Evolutionary conservation across 768 basidiomycete genomes (phyloP), one percentile per base, ranked within the genome.

Genomic region (Suillus plorans): DNA sequence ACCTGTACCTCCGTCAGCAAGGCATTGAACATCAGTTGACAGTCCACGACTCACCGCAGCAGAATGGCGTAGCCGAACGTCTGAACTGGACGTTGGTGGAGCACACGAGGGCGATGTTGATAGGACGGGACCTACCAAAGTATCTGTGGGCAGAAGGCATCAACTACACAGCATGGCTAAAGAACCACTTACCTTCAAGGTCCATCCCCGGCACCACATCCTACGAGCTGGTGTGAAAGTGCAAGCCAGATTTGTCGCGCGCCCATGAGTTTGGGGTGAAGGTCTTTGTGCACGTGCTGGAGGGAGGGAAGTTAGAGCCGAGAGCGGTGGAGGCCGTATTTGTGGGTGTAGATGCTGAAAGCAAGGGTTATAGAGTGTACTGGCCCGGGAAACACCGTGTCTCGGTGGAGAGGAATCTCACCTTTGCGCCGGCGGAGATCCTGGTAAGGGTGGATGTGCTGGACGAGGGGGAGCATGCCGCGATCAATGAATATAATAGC

Each of bases 291-390:
- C 25, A 25, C 25, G 25, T 25, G 25, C 25, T 25, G 25, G 25
- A 25, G 25, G 25, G 25, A 25, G 25, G 25, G 25, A 25, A 25
- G 25, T 25, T 25, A 25, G 25, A 25, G 25, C 25, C 25, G 25
- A 25, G 25, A 25, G 25, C 2, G 25, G 25, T 25, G 36, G 28
- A 28, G 28, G 28, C 28, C 3, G 28, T 28, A 9, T 81, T 75
- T 69, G 67, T 81, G 22, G 77, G 80, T 0, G 76, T 76, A 64
- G 75, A 79, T 66, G 64, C 70, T 3, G 66, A 75, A 25, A 77
- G 74, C 66, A 76, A 74, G 39, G 77, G 74, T 1, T 71, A 72
- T 41, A 67, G 72, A 0, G 70, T 80, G 22, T 80, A 79, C 63
- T 79, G 76, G 42, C 14, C 18, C 0, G 18, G 8, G 0, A 18